A percentile compares a stretch with the other conserved stretches of the same genome.
phyloP scores from a whole-genome alignment of 2,329 filamentous ascomycete genomes.

The Colletotrichum tropicicola region DNA sequence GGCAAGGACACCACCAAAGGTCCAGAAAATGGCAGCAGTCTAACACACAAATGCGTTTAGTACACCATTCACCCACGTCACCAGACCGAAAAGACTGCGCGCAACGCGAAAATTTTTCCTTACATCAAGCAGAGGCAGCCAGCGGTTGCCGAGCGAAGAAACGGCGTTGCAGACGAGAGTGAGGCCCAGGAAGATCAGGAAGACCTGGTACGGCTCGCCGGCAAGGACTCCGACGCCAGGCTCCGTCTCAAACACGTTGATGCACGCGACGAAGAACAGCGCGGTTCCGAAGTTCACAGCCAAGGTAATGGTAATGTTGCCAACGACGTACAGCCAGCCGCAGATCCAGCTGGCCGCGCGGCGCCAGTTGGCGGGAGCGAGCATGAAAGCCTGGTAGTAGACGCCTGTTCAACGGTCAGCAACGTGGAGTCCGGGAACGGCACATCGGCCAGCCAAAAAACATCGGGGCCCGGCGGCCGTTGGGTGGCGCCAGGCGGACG shows the following conservation, averaged over 20 bases:
- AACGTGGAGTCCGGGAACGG: conserved; percentile 24
- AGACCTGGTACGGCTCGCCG: conserved; percentile 70
- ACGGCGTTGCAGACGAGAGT: conserved; percentile 72
- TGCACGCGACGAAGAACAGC: conserved; percentile 65
- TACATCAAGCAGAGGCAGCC: conserved; percentile 75
- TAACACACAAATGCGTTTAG: conserved; percentile 37
- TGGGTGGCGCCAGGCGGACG: background rate
- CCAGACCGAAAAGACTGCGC: background rate
- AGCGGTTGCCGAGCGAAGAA: conserved; percentile 73
- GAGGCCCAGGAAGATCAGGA: conserved; percentile 76
- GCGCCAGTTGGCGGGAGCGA: conserved; percentile 68
- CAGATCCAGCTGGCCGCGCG: conserved; percentile 75
- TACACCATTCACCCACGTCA: background rate
- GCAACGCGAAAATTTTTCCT: conserved; percentile 43
- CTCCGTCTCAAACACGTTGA: conserved; percentile 62
- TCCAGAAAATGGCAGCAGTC: conserved; percentile 80
- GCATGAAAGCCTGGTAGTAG: conserved; percentile 83
- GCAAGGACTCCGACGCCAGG: conserved; percentile 53
- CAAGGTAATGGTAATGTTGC: conserved; percentile 85
- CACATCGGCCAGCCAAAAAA: background rate
- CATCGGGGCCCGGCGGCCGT: background rate
- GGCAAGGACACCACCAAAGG: conserved; percentile 74
- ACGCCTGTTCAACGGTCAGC: conserved; percentile 51
- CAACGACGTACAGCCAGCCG: conserved; percentile 80
- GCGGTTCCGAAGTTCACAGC: conserved; percentile 85